Percentiles rank a stretch among this genome's conserved stretches.
phyloP scores from a whole-genome alignment of 108 stramenopile genomes.

The Nannochloropsis salina region DNA sequence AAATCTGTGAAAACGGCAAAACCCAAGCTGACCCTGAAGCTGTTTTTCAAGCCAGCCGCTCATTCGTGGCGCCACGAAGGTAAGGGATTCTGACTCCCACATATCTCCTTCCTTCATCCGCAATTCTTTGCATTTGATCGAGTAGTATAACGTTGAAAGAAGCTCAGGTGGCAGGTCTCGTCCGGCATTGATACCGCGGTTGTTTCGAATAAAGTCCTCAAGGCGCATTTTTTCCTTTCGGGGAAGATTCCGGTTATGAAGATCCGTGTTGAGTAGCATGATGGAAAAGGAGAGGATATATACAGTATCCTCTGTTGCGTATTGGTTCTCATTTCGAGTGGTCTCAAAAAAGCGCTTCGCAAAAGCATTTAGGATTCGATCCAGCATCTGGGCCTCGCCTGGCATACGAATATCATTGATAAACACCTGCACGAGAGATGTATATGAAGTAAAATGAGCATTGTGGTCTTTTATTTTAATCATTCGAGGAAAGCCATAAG shows the following conservation, averaged over 20 bases:
- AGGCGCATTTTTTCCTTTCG: constrained; percentile 73
- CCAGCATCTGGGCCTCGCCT: constrained; percentile 93
- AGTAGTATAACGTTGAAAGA: constrained; percentile 58
- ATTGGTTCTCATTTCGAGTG: constrained; percentile 53
- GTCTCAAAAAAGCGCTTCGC: constrained; percentile 28
- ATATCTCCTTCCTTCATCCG: constrained; percentile 51
- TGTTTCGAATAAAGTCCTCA: constrained; percentile 75
- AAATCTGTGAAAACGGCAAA: constrained; percentile 26
- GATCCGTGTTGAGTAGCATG: constrained; percentile 96
- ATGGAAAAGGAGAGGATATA: constrained; percentile 85
- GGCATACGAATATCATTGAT: constrained; percentile 66
- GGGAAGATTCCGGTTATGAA: constrained; percentile 69
- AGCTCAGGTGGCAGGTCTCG: constrained; percentile 57
- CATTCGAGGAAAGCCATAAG: no score
- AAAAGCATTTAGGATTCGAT: constrained; percentile 73
- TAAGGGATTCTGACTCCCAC: constrained; percentile 49
- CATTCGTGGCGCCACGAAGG: constrained; percentile 48
- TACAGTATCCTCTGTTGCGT: constrained; percentile 79
- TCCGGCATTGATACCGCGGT: constrained; percentile 63
- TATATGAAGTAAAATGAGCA: no score
- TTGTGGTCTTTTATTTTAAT: no score
- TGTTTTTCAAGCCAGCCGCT: constrained; percentile 55
- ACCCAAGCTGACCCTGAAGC: constrained; percentile 30
- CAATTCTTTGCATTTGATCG: constrained; percentile 62
- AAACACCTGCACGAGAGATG: not conserved